phyloP scores from a whole-genome alignment of 2,329 filamentous ascomycete species.

The Xylaria arbuscula region DNA sequence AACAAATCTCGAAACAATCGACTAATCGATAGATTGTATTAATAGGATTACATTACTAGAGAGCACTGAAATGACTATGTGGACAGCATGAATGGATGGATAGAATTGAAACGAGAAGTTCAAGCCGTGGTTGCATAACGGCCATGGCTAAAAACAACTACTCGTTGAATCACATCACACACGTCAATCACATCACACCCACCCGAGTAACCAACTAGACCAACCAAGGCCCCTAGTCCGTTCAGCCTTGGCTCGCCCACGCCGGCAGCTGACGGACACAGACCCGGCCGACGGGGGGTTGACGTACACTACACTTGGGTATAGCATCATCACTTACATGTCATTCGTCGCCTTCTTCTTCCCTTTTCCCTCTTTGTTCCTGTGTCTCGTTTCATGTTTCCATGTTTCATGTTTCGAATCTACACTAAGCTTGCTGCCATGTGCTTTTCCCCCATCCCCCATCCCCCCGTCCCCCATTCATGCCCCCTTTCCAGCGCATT shows the following conservation, averaged over 20 bases:
- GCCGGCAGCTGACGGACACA: not conserved
- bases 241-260: slow-evolving; percentile 10
- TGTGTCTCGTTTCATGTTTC: slow-evolving; percentile 37
- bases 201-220: not conserved
- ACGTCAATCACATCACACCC: not conserved
- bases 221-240: not conserved
- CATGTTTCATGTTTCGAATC: slow-evolving; percentile 39
- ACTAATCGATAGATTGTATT: not conserved
- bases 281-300: not conserved
- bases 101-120: not conserved
- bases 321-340: slow-evolving; percentile 27
- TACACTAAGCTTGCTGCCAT: slow-evolving; percentile 36
- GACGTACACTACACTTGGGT: not conserved
- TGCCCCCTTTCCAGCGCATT: slow-evolving; percentile 3
- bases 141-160: slow-evolving; percentile 8
- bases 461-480: slow-evolving; percentile 1
- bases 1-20: not conserved
- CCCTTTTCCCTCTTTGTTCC: not conserved
- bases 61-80: slow-evolving; percentile 5
- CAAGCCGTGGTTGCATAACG: not conserved
- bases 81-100: not conserved
- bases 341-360: not conserved
- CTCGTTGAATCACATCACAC: not conserved
- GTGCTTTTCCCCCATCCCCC: slow-evolving; percentile 18
- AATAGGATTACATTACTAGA: not conserved